Evolutionary conservation across 495 filamentous ascomycete genomes (phyloP), one percentile per base, ranked within the genome.

Genomic region (Penicillium angulare): DNA sequence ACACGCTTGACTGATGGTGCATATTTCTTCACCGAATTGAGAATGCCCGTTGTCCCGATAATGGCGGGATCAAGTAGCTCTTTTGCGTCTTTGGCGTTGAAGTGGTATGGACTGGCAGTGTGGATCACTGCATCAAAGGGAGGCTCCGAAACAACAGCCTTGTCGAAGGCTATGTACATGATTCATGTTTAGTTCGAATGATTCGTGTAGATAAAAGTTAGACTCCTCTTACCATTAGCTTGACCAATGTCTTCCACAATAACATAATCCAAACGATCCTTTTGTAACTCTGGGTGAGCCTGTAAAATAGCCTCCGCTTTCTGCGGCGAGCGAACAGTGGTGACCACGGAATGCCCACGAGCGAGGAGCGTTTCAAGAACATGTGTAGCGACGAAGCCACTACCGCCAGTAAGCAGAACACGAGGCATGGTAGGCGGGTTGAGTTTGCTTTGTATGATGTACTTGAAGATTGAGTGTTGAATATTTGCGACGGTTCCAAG

Each of bases 101-200:
- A 85, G 62, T 86, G 83, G 67, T 88, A 89, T 3, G 88, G 86
- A 38, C 79, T 84, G 0, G 88, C 88, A 0, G 86, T 90, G 69
- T 92, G 88, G 41, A 90, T 71, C 16, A 92, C 86, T 39, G 80
- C 85, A 50, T 88, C 86, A 47, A 92, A 79, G 4, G 79, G 83
- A 0, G 83, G 81, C 39, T 79, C 71, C 6, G 71, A 79, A 52
- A 78, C 72, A 45, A 87, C 80, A 3, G 86, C 85, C 48, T 85
- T 64, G 59, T 90, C 84, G 66, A 90, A 90, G 41, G 59, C 49
- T 59, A 17, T 12, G 6, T 4, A 36, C 7, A 20, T 21, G 33
- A 29, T 29, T 21, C n/a, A n/a, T n/a, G n/a, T n/a, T 39, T 27
- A 22, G 36, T 10, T 39, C 15, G 13, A 31, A 3, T 17, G 10